phyloP scores from a whole-genome alignment of 75 land plant genomes.

The Isoetes taiwanensis region DNA sequence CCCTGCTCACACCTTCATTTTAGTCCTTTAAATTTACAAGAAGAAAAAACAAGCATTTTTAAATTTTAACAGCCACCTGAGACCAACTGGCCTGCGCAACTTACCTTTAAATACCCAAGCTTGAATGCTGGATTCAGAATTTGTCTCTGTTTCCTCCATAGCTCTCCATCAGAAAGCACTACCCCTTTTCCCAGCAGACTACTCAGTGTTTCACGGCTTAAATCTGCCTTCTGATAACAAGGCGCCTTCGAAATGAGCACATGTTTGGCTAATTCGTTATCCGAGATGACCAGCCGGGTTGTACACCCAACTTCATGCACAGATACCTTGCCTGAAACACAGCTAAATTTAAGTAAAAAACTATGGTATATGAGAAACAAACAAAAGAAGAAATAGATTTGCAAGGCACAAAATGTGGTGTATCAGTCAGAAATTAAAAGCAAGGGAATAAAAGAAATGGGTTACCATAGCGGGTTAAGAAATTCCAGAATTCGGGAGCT shows the following conservation, averaged over 20 bases:
- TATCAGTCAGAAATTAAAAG: not conserved
- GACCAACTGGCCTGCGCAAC: not conserved
- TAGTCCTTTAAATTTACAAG: not conserved
- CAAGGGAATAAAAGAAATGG: not conserved
- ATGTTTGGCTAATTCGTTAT: not conserved
- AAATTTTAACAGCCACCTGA: not conserved
- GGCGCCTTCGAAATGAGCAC: not conserved
- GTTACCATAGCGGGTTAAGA: not conserved
- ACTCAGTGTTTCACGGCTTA: not conserved
- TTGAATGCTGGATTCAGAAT: constrained; percentile 8
- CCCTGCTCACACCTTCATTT: not conserved
- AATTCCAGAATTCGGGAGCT: not conserved
- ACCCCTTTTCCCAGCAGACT: not conserved
- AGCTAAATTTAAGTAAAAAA: not conserved
- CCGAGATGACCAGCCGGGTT: not conserved
- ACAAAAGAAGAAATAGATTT: not conserved
- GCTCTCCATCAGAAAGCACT: not conserved
- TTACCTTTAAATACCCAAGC: not conserved
- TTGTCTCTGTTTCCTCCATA: not conserved
- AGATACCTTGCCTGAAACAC: not conserved
- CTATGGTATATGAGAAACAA: not conserved
- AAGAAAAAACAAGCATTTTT: not conserved
- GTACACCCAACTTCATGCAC: not conserved
- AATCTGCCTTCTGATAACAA: not conserved
- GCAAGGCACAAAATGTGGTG: not conserved